Conservation (phyloP, 495 filamentous ascomycete genomes). For the Penicillium diatomitis region DNA sequence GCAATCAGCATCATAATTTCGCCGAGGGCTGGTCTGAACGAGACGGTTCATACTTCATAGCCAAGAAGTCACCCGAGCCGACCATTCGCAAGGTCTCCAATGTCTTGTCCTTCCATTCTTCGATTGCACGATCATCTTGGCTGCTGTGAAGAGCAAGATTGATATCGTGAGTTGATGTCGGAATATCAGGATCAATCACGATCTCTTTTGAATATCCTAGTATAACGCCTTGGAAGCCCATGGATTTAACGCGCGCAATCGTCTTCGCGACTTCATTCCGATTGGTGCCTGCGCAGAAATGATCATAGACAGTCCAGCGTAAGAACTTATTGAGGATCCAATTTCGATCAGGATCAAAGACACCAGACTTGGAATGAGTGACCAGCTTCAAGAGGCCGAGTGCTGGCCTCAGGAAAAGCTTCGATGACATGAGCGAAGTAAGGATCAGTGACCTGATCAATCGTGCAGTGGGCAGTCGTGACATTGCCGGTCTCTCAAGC, state of each 20-base stretch:
- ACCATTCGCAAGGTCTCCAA: conserved; percentile 60
- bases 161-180: conserved; percentile 15
- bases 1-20: too few relatives aligned
- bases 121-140: conserved; percentile 42
- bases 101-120: conserved; percentile 59
- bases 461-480: conserved; percentile 55
- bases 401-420: conserved; percentile 55
- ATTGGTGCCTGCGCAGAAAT: conserved; percentile 76
- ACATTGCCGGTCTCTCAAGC: conserved; percentile 41
- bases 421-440: conserved; percentile 68
- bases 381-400: conserved; percentile 52
- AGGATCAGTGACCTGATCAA: conserved; percentile 66
- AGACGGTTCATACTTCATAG: conserved; percentile 49
- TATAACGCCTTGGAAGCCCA: conserved; percentile 75
- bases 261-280: conserved; percentile 50
- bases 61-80: conserved; percentile 62
- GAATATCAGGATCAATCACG: conserved; percentile 43
- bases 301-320: conserved; percentile 71
- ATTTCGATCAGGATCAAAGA: conserved; percentile 53
- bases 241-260: conserved; percentile 47
- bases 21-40: neutral
- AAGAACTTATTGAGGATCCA: conserved; percentile 47
- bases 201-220: conserved; percentile 71
- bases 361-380: conserved; percentile 49
- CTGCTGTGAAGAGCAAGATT: conserved; percentile 8